Evolutionary conservation across 495 filamentous ascomycete species (phyloP).

Genomic region (Penicillium chermesinum): DNA sequence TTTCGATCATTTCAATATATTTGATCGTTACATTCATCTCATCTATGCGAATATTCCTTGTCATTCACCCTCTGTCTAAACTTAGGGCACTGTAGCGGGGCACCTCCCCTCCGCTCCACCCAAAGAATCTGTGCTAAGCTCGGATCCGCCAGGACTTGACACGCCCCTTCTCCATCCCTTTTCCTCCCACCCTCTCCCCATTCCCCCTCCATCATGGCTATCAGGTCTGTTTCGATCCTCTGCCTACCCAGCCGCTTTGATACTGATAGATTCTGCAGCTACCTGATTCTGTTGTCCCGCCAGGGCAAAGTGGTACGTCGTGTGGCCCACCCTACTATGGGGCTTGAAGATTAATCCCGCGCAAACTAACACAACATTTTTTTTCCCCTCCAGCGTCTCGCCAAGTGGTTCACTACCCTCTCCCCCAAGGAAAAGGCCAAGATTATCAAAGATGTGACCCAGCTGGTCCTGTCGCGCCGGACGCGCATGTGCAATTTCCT

Average conservation of each 20-base stretch:
- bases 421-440: slow-evolving; percentile 99
- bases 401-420: slow-evolving; percentile 99
- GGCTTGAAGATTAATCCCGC: slow-evolving; percentile 18
- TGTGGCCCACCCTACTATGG: slow-evolving; percentile 37
- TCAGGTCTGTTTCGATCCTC: slow-evolving; percentile 44
- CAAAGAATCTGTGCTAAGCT: slow-evolving; percentile 38
- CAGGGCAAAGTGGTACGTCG: slow-evolving; percentile 94
- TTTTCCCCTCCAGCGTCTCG: slow-evolving; percentile 65
- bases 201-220: slow-evolving; percentile 42
- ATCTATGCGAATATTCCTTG: not conserved
- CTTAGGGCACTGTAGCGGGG: slow-evolving; percentile 28
- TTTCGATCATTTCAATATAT: not conserved
- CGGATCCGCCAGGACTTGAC: slow-evolving; percentile 17
- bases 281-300: slow-evolving; percentile 91
- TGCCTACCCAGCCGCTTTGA: not conserved
- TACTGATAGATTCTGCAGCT: slow-evolving; percentile 49
- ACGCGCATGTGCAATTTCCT: slow-evolving; percentile 99
- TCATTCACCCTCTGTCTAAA: not conserved
- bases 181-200: slow-evolving; percentile 2
- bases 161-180: slow-evolving; percentile 21
- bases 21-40: not conserved
- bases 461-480: slow-evolving; percentile 89
- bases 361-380: slow-evolving; percentile 30
- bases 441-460: slow-evolving; percentile 98
- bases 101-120: slow-evolving; percentile 28